phyloP scores from a whole-genome alignment of 495 filamentous ascomycete genomes.

The Alectoria sarmentosa region DNA sequence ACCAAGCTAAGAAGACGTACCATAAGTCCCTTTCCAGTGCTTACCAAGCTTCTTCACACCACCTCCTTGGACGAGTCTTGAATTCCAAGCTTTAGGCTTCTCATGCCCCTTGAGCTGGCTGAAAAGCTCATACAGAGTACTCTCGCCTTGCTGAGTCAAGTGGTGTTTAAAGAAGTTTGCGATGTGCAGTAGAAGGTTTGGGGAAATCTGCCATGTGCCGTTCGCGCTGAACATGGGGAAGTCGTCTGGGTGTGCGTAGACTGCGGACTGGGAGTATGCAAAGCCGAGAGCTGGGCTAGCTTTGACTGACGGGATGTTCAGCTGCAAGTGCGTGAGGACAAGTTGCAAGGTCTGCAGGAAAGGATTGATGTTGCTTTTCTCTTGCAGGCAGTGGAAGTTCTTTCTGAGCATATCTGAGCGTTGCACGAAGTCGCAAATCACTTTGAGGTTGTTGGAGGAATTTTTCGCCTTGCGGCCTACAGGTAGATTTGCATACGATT shows the following conservation, averaged over 20 bases:
- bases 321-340: constrained; percentile 16
- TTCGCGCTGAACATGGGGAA: constrained; percentile 16
- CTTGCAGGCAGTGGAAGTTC: background rate
- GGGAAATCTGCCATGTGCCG: constrained; percentile 14
- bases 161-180: constrained; percentile 29
- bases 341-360: constrained; percentile 21
- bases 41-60: constrained; percentile 12
- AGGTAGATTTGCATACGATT: constrained; percentile 16
- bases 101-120: constrained; percentile 16
- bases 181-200: constrained; percentile 23
- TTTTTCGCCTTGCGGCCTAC: background rate
- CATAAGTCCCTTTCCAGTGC: constrained; percentile 22
- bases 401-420: constrained; percentile 19
- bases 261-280: constrained; percentile 19
- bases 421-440: constrained; percentile 16
- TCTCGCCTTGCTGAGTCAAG: constrained; percentile 21
- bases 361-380: background rate
- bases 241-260: constrained; percentile 20
- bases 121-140: constrained; percentile 19
- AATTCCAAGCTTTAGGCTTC: constrained; percentile 22
- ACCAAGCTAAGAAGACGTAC: constrained; percentile 7
- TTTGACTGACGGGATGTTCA: constrained; percentile 11
- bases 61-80: constrained; percentile 6
- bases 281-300: constrained; percentile 9
- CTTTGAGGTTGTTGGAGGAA: constrained; percentile 21